A percentile compares a stretch with the other conserved stretches of the same genome.
These are phyloP conservation scores for Gynochthodes officinalis DNA, from an alignment of 257 asterid species.

Conservation along the genomic window DNA sequence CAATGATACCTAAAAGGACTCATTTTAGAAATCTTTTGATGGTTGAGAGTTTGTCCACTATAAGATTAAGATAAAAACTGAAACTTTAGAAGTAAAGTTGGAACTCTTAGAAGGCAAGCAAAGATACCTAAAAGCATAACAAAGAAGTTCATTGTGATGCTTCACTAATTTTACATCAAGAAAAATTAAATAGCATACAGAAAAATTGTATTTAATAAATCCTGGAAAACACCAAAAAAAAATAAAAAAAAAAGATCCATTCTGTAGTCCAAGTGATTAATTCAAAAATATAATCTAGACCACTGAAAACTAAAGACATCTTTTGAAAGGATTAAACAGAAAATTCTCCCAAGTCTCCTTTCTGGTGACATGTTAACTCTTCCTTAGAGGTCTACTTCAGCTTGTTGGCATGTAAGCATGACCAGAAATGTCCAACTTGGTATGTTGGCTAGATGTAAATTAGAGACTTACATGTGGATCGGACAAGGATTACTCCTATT, in stretches of 20 bases:
- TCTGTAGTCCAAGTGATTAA: not conserved
- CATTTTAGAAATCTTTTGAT: slow-evolving; percentile 2
- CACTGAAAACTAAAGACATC: not conserved
- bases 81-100: no score
- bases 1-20: slow-evolving; percentile 59
- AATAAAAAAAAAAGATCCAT: not conserved
- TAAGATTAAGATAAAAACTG: not conserved
- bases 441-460: not conserved
- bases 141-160: not conserved
- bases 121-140: not conserved
- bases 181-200: not conserved
- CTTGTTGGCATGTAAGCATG: not conserved
- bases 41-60: not conserved
- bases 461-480: not conserved
- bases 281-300: not conserved
- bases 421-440: not conserved
- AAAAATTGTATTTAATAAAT: not conserved
- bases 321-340: not conserved
- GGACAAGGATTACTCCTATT: not conserved
- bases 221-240: not conserved
- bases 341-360: not conserved
- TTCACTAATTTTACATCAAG: not conserved
- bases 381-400: not conserved
- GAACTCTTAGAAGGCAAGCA: not conserved
- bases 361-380: not conserved